Base-by-base conservation (phyloP, 1,284 basidiomycete genomes). In the Phellinidium pouzarii region DNA sequence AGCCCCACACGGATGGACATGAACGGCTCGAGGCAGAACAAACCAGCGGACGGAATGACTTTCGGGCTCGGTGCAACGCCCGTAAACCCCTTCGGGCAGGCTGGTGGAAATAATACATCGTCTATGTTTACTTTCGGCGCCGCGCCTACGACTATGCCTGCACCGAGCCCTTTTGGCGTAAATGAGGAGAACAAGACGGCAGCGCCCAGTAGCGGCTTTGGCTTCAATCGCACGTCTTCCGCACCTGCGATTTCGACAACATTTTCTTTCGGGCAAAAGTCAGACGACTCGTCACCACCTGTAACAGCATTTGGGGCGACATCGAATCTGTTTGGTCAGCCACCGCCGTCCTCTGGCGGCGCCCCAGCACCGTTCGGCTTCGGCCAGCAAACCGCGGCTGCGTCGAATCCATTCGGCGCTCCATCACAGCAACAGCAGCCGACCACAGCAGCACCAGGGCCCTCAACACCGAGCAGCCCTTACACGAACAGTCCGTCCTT, bases 1-100 rank as follows among this genome's bases (percentile, higher is more conserved):
- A 85, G 82, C 57, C 82, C 82, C 1, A 77, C 73, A 3, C 71
- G 83, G 53, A 61, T 72, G 49, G 69, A 68, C 53, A 63, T 61
- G 12, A 74, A 70, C 58, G 66, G 64, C 17, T 56, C 61, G 58
- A 67, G 60, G 29, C 53, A 58, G 8, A 54, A 68, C 52, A 71
- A 70, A 17, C 68, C 67, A 1, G 62, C 72, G n/a, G 67, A 62
- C 44, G 64, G 62, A 22, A 81, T 80, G 54, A 65, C 75, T 0
- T 81, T 80, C 44, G 57, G 42, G 17, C 53, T 62, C 52, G 53
- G 27, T 38, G 4, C 56, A 31, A 50, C 52, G 37, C 48, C 54
- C 12, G 36, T 52, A 9, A 50, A 50, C 23, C 46, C 47, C 9
- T 54, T 55, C 25, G 46, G 46, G 19, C 51, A 53, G 23, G 26